Percentiles rank a stretch among this genome's conserved stretches.
Conservation (phyloP, 2,329 filamentous ascomycete species). For the Aspergillus fijiensis region DNA sequence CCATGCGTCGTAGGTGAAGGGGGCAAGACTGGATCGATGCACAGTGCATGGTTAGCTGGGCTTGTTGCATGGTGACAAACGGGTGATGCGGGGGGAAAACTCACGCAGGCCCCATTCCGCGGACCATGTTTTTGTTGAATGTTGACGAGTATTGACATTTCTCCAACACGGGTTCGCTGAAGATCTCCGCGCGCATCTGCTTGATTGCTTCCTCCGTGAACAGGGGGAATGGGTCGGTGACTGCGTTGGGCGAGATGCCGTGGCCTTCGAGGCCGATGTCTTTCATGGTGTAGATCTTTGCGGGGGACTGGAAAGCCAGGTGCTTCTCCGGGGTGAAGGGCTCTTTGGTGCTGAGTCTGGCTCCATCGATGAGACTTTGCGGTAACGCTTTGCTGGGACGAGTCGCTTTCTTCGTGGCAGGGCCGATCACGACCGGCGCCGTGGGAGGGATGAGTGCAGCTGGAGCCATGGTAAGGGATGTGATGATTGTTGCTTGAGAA, state of each 20-base stretch:
- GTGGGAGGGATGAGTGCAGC: too few relatives aligned
- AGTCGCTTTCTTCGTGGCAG: slow-evolving; percentile 17
- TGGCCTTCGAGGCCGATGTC: slow-evolving; percentile 49
- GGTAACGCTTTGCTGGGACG: slow-evolving; percentile 17
- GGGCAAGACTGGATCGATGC: slow-evolving; percentile 49
- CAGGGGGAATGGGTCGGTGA: slow-evolving; percentile 62
- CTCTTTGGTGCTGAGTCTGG: slow-evolving; percentile 4
- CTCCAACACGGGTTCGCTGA: slow-evolving; percentile 54
- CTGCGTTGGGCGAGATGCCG: slow-evolving; percentile 61
- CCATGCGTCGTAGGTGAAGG: slow-evolving; percentile 62
- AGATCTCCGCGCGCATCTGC: slow-evolving; percentile 60
- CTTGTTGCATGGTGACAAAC: neutral
- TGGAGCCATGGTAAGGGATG: too few relatives aligned
- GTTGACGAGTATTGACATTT: slow-evolving; percentile 59
- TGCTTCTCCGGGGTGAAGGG: slow-evolving; percentile 55
- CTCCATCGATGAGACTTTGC: slow-evolving; percentile 13
- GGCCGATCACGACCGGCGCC: slow-evolving; percentile 10
- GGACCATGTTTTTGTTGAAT: slow-evolving; percentile 51
- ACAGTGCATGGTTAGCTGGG: too few relatives aligned
- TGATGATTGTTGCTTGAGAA: too few relatives aligned
- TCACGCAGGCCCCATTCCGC: slow-evolving; percentile 56
- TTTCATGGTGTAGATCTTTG: slow-evolving; percentile 57
- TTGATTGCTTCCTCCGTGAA: slow-evolving; percentile 61
- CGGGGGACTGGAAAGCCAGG: slow-evolving; percentile 51
- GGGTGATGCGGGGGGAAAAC: slow-evolving; percentile 20